A percentile compares a stretch with the other conserved stretches of the same genome.
These are phyloP conservation scores for Sclerospora graminicola DNA, from an alignment of 352 stramenopile species.

Conservation along the genomic window DNA sequence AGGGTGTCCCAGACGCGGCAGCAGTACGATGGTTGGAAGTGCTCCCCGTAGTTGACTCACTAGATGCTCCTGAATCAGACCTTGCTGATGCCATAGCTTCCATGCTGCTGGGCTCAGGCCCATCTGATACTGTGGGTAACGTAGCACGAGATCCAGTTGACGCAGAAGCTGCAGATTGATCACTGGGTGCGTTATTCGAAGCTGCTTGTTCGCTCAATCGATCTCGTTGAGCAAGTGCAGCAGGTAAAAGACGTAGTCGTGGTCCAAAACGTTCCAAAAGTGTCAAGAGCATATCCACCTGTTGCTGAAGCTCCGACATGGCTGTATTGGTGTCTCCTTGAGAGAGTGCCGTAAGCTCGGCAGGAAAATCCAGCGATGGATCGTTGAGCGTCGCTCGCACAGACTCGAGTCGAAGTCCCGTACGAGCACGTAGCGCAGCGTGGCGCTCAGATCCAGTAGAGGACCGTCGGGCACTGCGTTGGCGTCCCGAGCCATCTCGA, in stretches of 20 bases:
- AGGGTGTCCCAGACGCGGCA: neutral
- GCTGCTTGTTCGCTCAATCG: constrained; percentile 6
- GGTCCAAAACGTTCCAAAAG: constrained; percentile 39
- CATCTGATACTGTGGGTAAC: neutral
- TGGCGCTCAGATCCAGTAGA: constrained; percentile 19
- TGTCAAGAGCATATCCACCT: constrained; percentile 35
- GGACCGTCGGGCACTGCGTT: constrained; percentile 10
- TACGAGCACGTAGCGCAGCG: constrained; percentile 25
- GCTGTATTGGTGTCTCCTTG: constrained; percentile 12
- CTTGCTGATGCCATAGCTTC: neutral
- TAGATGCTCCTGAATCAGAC: neutral
- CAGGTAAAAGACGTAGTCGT: constrained; percentile 33
- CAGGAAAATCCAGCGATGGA: constrained; percentile 17
- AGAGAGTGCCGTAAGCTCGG: constrained; percentile 8
- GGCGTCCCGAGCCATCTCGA: constrained; percentile 13
- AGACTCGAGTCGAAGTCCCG: constrained; percentile 24
- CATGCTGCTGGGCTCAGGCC: neutral
- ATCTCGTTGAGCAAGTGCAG: constrained; percentile 29
- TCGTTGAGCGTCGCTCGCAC: constrained; percentile 38
- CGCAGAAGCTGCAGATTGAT: neutral
- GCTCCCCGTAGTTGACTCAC: neutral
- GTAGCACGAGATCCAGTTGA: neutral
- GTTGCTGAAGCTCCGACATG: constrained; percentile 33
- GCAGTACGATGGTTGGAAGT: neutral
- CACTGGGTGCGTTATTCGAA: neutral